phyloP scores from a whole-genome alignment of 2,329 filamentous ascomycete genomes.

The Ceratocystis papillata region DNA sequence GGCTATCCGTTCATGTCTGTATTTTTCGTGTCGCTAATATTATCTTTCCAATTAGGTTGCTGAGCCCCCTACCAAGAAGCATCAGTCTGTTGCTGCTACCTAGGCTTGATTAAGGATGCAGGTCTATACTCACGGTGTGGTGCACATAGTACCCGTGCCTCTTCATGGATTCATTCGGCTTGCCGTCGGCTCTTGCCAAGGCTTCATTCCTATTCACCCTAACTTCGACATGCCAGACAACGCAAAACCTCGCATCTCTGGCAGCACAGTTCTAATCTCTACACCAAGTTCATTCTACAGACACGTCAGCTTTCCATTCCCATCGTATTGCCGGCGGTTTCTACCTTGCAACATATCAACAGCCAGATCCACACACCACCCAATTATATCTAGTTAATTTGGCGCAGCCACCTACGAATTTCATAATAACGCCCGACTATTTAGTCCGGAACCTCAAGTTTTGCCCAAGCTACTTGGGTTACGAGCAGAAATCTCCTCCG shows the following conservation, averaged over 20 bases:
- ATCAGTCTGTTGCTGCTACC: constrained; percentile 8
- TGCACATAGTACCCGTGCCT: neutral
- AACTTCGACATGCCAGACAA: too few species aligned
- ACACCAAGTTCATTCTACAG: neutral
- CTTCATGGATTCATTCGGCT: too few species aligned
- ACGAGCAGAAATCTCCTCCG: neutral
- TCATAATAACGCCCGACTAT: neutral
- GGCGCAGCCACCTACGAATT: neutral
- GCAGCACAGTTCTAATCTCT: neutral
- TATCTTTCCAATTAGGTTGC: neutral
- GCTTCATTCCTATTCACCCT: too few species aligned
- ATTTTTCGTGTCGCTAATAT: too few species aligned
- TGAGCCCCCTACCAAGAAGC: neutral
- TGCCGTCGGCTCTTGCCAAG: too few species aligned
- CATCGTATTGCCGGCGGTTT: neutral
- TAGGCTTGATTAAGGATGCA: neutral
- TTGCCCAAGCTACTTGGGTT: neutral
- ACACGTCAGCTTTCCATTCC: neutral
- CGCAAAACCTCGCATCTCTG: neutral
- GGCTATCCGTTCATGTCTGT: neutral
- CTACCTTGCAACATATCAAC: neutral
- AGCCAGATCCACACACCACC: neutral
- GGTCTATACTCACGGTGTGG: neutral
- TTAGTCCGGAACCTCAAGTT: neutral
- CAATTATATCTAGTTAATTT: neutral